Evolutionary conservation across 1,139 yeast species (phyloP), one percentile per base, ranked within the genome.

Genomic region (Saccharomycopsis crataegensis): DNA sequence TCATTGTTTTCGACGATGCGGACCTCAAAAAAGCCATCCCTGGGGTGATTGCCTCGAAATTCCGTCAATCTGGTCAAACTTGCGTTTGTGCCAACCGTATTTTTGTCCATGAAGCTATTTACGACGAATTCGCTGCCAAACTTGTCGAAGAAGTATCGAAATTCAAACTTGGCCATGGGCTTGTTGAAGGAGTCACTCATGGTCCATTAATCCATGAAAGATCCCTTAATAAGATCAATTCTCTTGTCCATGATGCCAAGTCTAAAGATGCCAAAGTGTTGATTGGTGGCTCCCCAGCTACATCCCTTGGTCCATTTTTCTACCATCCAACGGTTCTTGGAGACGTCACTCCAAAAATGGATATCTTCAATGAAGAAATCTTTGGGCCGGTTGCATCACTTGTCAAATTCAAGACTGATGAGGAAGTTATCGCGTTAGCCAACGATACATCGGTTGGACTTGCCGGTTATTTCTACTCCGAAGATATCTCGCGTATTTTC

Each of bases 381-480:
- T 90, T 90, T 67, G 97, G 96, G 11, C 97, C 97, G 5, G 74
- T 90, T 48, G 94, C 93, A 53, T 93, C 94, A 1, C 69, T 90
- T 44, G 77, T 86, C 59, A 77, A 79, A 58, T 84, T 89, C 67
- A 71, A 74, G 14, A 69, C 79, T 33, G 82, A 81, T 50, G 86
- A 84, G 55, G 88, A 88, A 64, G 96, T 82, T 11, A 67, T 90
- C 41, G 69, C 67, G 36, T 68, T 75, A 62, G 94, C 96, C 36
- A 90, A 90, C 67, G 77, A 78, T 59, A 79, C 83, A 12, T 78
- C 75, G 31, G 84, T 79, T 45, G 96, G 95, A 43, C 74, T 87
- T 54, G 94, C 94, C 4, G 82, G 91, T 31, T 91, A 91, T 70
- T 79, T 90, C 57, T 90, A 78, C 73, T 78, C 96, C 50, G 73